These are phyloP conservation scores for Collybia mongolica DNA, from an alignment of 768 basidiomycete genomes.

Conservation along the genomic window DNA sequence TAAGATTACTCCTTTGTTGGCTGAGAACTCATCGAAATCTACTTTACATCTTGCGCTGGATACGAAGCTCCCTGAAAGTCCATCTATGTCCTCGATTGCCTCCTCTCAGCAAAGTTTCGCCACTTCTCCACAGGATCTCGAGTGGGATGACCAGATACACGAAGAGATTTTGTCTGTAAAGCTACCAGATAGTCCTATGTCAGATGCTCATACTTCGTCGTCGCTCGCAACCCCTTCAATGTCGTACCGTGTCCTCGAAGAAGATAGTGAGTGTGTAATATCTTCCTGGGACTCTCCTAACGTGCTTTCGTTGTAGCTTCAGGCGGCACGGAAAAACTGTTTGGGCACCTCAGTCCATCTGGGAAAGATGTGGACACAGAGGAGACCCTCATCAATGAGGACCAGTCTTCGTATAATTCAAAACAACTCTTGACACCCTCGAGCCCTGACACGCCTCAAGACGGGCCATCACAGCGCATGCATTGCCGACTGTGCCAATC, in stretches of 20 bases:
- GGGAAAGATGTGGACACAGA: too few relatives aligned
- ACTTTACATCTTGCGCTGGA: conserved; percentile 2
- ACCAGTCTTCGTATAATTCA: too few relatives aligned
- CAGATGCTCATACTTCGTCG: background rate
- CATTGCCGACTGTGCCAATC: conserved; percentile 51
- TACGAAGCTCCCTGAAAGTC: conserved; percentile 4
- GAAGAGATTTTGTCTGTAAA: conserved; percentile 2
- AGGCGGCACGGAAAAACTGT: too few relatives aligned
- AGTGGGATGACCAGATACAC: conserved; percentile 1
- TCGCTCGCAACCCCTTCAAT: background rate
- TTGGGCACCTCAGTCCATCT: too few relatives aligned
- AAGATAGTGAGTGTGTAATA: background rate
- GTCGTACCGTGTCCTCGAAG: background rate
- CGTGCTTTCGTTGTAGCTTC: too few relatives aligned
- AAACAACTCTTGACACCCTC: too few relatives aligned
- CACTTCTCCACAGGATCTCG: conserved; percentile 26
- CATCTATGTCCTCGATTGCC: conserved; percentile 7
- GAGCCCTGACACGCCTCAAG: too few relatives aligned
- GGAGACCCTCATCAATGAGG: too few relatives aligned
- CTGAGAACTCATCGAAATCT: background rate
- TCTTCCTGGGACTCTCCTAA: too few relatives aligned
- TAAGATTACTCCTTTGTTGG: background rate
- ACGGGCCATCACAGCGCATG: conserved; percentile 18
- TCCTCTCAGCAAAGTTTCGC: conserved; percentile 22
- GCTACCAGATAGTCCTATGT: conserved; percentile 2